Evolutionary conservation across 257 asterid genomes (phyloP), one percentile per base, ranked within the genome.

Genomic region (Solanum chilense): DNA sequence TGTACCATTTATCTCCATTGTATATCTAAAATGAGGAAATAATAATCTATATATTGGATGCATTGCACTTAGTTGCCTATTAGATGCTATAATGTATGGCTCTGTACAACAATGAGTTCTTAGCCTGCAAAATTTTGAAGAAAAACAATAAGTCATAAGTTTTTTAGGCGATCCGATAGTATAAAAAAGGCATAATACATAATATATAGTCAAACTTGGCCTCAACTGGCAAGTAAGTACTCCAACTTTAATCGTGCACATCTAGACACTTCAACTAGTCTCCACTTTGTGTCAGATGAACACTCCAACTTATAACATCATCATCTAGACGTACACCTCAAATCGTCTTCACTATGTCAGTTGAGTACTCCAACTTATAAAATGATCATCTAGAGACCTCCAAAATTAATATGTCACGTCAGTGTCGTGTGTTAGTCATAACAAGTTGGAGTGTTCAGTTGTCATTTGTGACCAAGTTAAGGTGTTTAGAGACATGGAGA

Each of bases 1-100:
- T 88, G 92, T 76, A 2, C 95, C 94, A 33, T 96, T 96, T 42
- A 96, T 96, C 91, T 94, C 96, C 98, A 96, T 94, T n/a, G 99
- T 96, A 93, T 94, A 94, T 7, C 98, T 92, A 5, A 95, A 87
- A 84, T 94, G 98, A 75, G 99, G 99, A 47, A 89, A 94, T 70
- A 96, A 64, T 29, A 95, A 89, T 87, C 94, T 90, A 60, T 92
- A 87, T 20, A 96, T 94, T 0, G 98, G 99, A 86, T 96, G 99
- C 96, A 95, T 89, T 35, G 93, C 92, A 16, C 99, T 95, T 5
- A 96, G 89, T 77, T 94, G 99, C 80, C 99, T 88, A 76, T 93
- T 90, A 12, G 92, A 69, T 3, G 99, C 96, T 5, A 96, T 95
- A 68, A 96, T 93, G 89, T 95, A 95, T 69, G 99, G 99, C 91